Evolutionary conservation across 2,329 filamentous ascomycete genomes (phyloP).

Genomic region (Amylocarpus encephaloides): DNA sequence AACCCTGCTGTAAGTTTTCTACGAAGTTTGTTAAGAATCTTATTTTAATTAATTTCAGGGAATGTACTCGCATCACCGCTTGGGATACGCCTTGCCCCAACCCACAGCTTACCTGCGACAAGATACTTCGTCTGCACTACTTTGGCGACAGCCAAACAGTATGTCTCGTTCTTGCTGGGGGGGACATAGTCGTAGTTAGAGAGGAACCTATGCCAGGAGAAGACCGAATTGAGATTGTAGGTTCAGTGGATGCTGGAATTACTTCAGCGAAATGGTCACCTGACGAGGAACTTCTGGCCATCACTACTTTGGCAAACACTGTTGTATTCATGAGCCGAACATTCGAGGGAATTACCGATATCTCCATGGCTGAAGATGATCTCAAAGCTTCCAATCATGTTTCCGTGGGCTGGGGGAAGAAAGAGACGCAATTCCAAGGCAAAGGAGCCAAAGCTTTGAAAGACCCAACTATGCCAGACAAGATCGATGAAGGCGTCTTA

Average conservation of each 20-base stretch:
- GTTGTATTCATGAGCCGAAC: constrained; percentile 87
- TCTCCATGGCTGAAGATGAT: constrained; percentile 66
- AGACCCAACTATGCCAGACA: constrained; percentile 92
- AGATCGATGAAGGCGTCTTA: constrained; percentile 74
- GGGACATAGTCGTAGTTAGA: constrained; percentile 81
- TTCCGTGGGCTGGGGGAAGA: constrained; percentile 96
- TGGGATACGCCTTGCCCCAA: constrained; percentile 85
- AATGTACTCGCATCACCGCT: constrained; percentile 53
- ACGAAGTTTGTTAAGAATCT: constrained; percentile 34
- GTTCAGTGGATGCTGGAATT: constrained; percentile 89
- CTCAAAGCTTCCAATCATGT: constrained; percentile 87
- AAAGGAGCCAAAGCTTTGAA: constrained; percentile 78
- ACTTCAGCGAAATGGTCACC: constrained; percentile 87
- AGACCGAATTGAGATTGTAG: constrained; percentile 88
- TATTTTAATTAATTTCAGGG: constrained; percentile 25
- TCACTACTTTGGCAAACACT: constrained; percentile 73
- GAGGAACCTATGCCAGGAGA: constrained; percentile 61
- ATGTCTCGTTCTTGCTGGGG: constrained; percentile 80
- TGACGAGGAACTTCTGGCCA: constrained; percentile 82
- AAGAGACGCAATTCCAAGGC: constrained; percentile 95
- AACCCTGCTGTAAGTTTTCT: constrained; percentile 25
- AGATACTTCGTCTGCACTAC: constrained; percentile 73
- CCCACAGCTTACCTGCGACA: constrained; percentile 69
- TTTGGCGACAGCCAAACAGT: constrained; percentile 73
- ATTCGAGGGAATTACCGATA: constrained; percentile 77